Percentiles rank a stretch among this genome's conserved stretches.
These are phyloP conservation scores for Aspergillus puulaauensis DNA, from an alignment of 2,329 filamentous ascomycete species.

Conservation along the genomic window DNA sequence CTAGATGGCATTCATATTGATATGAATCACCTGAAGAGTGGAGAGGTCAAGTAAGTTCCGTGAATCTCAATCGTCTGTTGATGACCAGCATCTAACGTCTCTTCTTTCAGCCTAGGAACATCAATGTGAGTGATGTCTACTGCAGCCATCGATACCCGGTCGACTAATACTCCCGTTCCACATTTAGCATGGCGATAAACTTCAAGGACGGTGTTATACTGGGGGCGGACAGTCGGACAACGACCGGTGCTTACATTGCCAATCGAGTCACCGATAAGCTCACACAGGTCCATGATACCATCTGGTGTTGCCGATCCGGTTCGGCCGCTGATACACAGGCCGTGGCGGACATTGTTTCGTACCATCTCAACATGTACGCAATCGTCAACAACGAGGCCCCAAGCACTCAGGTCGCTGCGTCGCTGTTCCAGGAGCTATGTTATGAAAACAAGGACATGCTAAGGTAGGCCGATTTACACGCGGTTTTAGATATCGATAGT, in stretches of 20 bases:
- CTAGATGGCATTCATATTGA: constrained; percentile 98
- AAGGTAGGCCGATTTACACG: constrained; percentile 59
- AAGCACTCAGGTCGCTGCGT: constrained; percentile 90
- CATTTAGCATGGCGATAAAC: constrained; percentile 90
- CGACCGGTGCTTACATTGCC: constrained; percentile 95
- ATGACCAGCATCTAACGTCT: constrained; percentile 31
- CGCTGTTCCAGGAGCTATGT: constrained; percentile 96
- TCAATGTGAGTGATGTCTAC: constrained; percentile 71
- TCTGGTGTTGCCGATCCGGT: constrained; percentile 98
- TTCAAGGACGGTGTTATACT: constrained; percentile 98
- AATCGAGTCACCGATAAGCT: constrained; percentile 99
- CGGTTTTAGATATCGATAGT: not conserved
- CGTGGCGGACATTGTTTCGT: constrained; percentile 96
- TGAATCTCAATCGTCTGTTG: not conserved
- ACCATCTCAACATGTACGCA: constrained; percentile 89
- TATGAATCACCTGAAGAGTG: constrained; percentile 98
- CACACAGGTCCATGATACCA: constrained; percentile 96
- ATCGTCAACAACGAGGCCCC: constrained; percentile 86
- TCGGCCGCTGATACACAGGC: constrained; percentile 98
- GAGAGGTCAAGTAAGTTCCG: constrained; percentile 87
- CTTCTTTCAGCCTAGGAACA: constrained; percentile 73
- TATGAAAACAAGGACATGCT: constrained; percentile 95
- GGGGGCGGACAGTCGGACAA: constrained; percentile 94
- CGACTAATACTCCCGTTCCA: not conserved
- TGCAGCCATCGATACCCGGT: not conserved